Percentiles rank a stretch among this genome's conserved stretches.
phyloP scores from a whole-genome alignment of 768 basidiomycete genomes.

The Chalciporus chontae region DNA sequence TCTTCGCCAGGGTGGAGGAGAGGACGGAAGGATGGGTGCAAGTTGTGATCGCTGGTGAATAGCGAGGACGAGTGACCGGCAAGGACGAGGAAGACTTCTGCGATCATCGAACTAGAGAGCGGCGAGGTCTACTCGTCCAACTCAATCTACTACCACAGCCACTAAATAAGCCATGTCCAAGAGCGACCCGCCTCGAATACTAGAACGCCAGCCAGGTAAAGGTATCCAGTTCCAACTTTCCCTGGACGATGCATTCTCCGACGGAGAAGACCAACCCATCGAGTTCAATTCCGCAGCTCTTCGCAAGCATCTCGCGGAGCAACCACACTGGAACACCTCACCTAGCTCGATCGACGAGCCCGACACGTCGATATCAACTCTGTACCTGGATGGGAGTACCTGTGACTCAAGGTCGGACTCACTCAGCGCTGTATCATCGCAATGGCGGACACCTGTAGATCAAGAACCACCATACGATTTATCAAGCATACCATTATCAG shows the following conservation, averaged over 20 bases:
- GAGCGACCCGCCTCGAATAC: constrained; percentile 3
- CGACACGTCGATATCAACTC: constrained; percentile 55
- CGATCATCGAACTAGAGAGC: no score
- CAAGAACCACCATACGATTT: constrained; percentile 14
- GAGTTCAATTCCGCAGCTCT: constrained; percentile 61
- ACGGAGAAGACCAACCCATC: constrained; percentile 45
- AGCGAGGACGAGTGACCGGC: constrained; percentile 86
- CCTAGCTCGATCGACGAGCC: constrained; percentile 31
- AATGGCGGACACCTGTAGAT: constrained; percentile 20
- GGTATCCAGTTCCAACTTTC: constrained; percentile 29
- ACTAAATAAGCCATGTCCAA: no score
- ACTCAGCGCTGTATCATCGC: constrained; percentile 19
- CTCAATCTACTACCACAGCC: no score
- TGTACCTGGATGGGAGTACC: constrained; percentile 46
- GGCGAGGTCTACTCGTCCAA: no score
- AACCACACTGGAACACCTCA: constrained; percentile 34
- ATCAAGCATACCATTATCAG: constrained; percentile 26
- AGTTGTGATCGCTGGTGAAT: constrained; percentile 56
- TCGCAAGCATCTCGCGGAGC: constrained; percentile 57
- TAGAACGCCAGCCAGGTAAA: constrained; percentile 27
- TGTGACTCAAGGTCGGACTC: constrained; percentile 14
- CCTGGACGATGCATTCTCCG: constrained; percentile 70
- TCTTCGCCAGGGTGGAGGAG: constrained; percentile 89
- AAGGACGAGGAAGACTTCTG: constrained; percentile 83
- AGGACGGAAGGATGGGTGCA: constrained; percentile 61